phyloP scores from a whole-genome alignment of 179 eudicot genomes.

The Amaranthus tricolor region DNA sequence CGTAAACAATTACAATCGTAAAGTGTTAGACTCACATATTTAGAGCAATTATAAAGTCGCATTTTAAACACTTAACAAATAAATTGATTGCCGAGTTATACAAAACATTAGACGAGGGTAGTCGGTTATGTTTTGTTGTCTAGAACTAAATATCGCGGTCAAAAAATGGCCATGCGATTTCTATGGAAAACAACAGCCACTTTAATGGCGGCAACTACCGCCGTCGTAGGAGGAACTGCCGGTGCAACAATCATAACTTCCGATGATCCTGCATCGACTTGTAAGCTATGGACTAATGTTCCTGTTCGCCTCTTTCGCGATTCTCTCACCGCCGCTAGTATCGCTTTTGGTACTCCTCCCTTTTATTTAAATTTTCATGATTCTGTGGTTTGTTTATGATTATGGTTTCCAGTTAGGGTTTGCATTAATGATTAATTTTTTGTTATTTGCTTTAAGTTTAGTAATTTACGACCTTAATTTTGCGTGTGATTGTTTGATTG shows the following conservation, averaged over 20 bases:
- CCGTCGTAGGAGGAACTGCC: conserved; percentile 55
- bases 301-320: conserved; percentile 78
- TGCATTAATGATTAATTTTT: conserved; percentile 11
- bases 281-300: conserved; percentile 65
- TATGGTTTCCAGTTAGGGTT: conserved; percentile 8
- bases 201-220: conserved; percentile 46
- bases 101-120: too few species aligned
- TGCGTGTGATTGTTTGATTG: neutral
- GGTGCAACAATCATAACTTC: conserved; percentile 62
- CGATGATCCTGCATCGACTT: conserved; percentile 71
- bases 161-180: conserved; percentile 62
- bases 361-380: neutral
- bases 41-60: too few species aligned
- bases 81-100: too few species aligned
- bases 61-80: too few species aligned
- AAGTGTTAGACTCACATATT: too few species aligned
- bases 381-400: neutral
- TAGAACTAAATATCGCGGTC: conserved; percentile 18
- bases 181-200: conserved; percentile 55
- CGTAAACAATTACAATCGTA: too few species aligned
- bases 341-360: conserved; percentile 56
- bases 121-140: neutral
- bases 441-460: neutral
- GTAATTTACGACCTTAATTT: neutral
- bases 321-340: conserved; percentile 69